Evolutionary conservation across 805 yeast species (phyloP).

Genomic region (Cyberlindnera saturnus): DNA sequence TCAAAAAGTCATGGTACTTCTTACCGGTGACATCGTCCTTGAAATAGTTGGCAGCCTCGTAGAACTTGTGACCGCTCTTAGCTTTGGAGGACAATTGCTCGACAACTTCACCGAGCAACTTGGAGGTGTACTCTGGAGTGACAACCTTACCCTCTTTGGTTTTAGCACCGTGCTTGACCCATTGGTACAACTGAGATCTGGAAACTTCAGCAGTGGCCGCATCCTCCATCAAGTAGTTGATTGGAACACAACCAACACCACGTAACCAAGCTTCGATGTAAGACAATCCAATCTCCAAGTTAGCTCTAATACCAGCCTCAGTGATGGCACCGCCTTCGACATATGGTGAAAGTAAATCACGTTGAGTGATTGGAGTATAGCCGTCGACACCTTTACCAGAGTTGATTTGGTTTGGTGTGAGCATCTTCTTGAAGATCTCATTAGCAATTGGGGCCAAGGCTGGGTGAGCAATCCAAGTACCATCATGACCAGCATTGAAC

Average conservation of each 20-base stretch:
- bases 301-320: conserved; percentile 62
- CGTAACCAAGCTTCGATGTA: conserved; percentile 86
- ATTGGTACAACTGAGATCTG: conserved; percentile 74
- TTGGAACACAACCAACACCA: conserved; percentile 81
- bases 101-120: conserved; percentile 57
- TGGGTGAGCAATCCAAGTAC: conserved; percentile 89
- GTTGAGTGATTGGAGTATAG: conserved; percentile 41
- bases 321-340: conserved; percentile 62
- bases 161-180: conserved; percentile 68
- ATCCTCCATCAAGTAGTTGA: conserved; percentile 81
- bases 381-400: conserved; percentile 27
- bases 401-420: conserved; percentile 72
- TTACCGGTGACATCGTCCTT: conserved; percentile 69
- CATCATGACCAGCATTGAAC: conserved; percentile 76
- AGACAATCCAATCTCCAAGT: conserved; percentile 68
- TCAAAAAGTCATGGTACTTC: conserved; percentile 70
- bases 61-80: conserved; percentile 59
- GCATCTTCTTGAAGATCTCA: conserved; percentile 70
- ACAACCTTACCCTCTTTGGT: conserved; percentile 53
- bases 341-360: conserved; percentile 26
- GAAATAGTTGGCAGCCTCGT: conserved; percentile 63
- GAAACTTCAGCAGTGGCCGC: conserved; percentile 89
- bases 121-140: conserved; percentile 53
- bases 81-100: conserved; percentile 42
- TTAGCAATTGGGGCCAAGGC: conserved; percentile 71